Conservation (phyloP, 768 basidiomycete genomes). For the Thelephora ganbajun region DNA sequence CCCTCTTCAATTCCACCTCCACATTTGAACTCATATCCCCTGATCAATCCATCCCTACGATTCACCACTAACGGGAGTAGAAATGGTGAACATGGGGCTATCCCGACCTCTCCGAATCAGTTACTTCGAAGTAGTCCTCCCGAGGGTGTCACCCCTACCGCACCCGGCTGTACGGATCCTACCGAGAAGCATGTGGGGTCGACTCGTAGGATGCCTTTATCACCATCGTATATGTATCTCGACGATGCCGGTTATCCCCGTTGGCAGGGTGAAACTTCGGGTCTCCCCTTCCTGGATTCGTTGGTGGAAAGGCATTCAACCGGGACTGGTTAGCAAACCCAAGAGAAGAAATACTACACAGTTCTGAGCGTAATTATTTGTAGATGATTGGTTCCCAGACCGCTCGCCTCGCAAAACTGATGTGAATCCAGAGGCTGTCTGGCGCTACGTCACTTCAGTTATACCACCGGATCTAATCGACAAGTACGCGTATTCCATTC, state of each 20-base stretch:
- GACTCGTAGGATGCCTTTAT: constrained; percentile 46
- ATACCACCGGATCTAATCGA: constrained; percentile 91
- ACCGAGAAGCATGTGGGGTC: constrained; percentile 43
- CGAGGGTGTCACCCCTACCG: constrained; percentile 2
- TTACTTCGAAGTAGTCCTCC: constrained; percentile 14
- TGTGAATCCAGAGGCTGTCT: constrained; percentile 75
- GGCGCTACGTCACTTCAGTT: constrained; percentile 76
- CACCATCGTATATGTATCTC: constrained; percentile 73
- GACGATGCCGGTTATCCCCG: constrained; percentile 80
- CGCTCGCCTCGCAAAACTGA: constrained; percentile 60
- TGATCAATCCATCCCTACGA: constrained; percentile 71
- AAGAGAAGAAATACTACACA: constrained; percentile 5
- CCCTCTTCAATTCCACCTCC: constrained; percentile 62
- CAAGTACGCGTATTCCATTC: constrained; percentile 31
- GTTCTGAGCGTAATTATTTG: not conserved
- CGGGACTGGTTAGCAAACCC: constrained; percentile 16
- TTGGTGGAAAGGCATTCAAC: constrained; percentile 56
- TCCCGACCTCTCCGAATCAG: constrained; percentile 28
- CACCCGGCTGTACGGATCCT: not conserved
- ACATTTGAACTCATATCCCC: constrained; percentile 61
- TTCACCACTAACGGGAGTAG: constrained; percentile 38
- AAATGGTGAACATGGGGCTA: constrained; percentile 18
- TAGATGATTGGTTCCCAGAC: constrained; percentile 69
- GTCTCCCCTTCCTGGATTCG: constrained; percentile 76
- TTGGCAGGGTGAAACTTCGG: constrained; percentile 91